Conservation (phyloP, 805 yeast genomes). For the Lipomyces yamanashiensis region DNA sequence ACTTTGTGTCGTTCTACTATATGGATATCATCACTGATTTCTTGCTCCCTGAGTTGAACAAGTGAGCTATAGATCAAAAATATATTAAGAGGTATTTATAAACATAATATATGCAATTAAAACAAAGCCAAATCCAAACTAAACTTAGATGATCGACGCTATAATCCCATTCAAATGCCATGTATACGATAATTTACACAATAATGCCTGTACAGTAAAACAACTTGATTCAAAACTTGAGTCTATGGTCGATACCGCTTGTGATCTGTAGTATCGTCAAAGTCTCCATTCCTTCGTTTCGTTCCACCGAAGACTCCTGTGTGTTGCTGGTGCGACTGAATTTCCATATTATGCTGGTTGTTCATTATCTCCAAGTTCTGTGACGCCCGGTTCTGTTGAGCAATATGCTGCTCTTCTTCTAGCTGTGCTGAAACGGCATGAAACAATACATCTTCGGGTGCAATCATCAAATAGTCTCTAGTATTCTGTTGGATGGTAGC, state of each 20-base stretch:
- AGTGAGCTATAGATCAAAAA: background rate
- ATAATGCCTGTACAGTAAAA: background rate
- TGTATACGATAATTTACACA: background rate
- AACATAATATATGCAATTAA: slow-evolving; percentile 1
- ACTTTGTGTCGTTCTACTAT: slow-evolving; percentile 42
- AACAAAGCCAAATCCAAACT: background rate
- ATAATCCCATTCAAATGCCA: slow-evolving; percentile 7
- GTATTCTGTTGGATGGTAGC: slow-evolving; percentile 22
- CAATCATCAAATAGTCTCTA: slow-evolving; percentile 26
- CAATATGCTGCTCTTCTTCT: slow-evolving; percentile 30
- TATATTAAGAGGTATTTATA: background rate
- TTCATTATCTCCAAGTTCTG: slow-evolving; percentile 3
- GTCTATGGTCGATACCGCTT: slow-evolving; percentile 14
- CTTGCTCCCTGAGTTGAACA: slow-evolving; percentile 29
- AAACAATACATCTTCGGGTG: slow-evolving; percentile 33
- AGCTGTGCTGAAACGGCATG: slow-evolving; percentile 35
- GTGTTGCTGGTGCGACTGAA: slow-evolving; percentile 8
- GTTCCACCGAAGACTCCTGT: background rate
- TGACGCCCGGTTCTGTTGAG: slow-evolving; percentile 8
- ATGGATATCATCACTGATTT: slow-evolving; percentile 41
- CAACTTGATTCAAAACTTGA: background rate
- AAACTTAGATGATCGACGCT: background rate
- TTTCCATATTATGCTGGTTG: background rate
- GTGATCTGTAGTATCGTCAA: background rate
- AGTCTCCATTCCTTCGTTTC: slow-evolving; percentile 12